Percentiles rank a stretch among this genome's conserved stretches.
phyloP scores from a whole-genome alignment of 2,329 filamentous ascomycete genomes.

The Chaetomiaceae sp. region DNA sequence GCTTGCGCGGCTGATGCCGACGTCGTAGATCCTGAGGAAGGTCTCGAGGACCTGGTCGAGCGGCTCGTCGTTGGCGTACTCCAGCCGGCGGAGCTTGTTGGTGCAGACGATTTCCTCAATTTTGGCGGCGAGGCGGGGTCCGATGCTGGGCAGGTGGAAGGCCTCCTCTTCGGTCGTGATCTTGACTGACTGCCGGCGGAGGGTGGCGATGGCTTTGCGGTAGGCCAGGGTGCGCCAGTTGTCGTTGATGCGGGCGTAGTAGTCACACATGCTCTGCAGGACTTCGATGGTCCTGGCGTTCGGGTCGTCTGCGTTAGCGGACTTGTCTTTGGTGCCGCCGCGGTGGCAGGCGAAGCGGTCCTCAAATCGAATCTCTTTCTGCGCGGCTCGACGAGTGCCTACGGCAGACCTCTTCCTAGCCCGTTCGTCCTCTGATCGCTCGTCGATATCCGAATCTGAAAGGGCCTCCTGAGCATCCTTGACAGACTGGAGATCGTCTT shows the following conservation, averaged over 20 bases:
- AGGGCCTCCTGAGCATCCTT: slow-evolving; percentile 16
- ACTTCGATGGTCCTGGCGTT: slow-evolving; percentile 72
- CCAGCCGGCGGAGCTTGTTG: slow-evolving; percentile 62
- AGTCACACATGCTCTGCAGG: slow-evolving; percentile 69
- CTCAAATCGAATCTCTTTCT: slow-evolving; percentile 32
- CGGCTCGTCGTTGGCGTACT: slow-evolving; percentile 62
- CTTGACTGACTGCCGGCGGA: slow-evolving; percentile 58
- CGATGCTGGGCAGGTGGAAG: slow-evolving; percentile 59
- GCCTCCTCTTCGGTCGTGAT: slow-evolving; percentile 68
- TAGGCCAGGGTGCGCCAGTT: slow-evolving; percentile 72
- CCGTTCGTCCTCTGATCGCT: slow-evolving; percentile 26
- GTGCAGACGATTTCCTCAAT: slow-evolving; percentile 85
- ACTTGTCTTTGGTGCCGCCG: slow-evolving; percentile 40
- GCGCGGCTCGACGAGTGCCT: slow-evolving; percentile 16
- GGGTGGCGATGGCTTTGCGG: slow-evolving; percentile 65
- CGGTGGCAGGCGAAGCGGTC: slow-evolving; percentile 50
- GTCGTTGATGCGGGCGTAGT: slow-evolving; percentile 70
- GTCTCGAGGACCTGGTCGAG: slow-evolving; percentile 57
- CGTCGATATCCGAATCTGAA: slow-evolving; percentile 19
- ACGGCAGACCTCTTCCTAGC: slow-evolving; percentile 21
- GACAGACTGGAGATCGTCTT: slow-evolving; percentile 30
- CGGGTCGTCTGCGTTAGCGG: slow-evolving; percentile 48
- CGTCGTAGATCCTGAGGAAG: slow-evolving; percentile 76
- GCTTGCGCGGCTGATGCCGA: slow-evolving; percentile 62
- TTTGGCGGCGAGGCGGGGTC: slow-evolving; percentile 67